These are phyloP conservation scores for Bothriochloa decipiens DNA, from an alignment of 176 grass and related monocot species.

Conservation along the genomic window DNA sequence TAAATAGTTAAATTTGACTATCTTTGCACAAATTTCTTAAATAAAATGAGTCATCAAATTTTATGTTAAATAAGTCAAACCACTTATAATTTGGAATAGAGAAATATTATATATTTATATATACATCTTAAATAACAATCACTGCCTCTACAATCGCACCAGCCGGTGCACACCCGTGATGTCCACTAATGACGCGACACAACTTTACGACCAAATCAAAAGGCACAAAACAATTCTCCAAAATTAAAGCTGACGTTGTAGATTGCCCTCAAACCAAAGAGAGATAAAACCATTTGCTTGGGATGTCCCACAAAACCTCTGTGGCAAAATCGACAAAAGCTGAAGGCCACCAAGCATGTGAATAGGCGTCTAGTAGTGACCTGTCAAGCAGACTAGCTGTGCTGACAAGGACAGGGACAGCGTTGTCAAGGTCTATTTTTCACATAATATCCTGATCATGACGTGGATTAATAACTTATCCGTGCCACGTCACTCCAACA, in stretches of 20 bases:
- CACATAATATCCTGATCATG: slow-evolving; percentile 39
- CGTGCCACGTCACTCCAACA: slow-evolving; percentile 21
- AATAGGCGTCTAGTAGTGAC: neutral
- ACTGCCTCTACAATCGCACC: neutral
- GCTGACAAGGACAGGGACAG: slow-evolving; percentile 22
- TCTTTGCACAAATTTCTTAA: too few species aligned
- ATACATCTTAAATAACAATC: slow-evolving; percentile 18
- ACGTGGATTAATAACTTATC: neutral
- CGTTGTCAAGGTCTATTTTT: slow-evolving; percentile 31
- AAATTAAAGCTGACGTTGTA: neutral
- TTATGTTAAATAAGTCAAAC: too few species aligned
- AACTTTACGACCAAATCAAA: neutral
- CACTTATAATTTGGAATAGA: too few species aligned
- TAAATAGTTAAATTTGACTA: too few species aligned
- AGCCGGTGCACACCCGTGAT: neutral
- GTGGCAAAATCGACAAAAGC: neutral
- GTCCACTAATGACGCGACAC: neutral
- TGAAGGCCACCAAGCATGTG: neutral
- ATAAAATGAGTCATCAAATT: too few species aligned
- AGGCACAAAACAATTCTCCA: neutral
- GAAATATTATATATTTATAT: too few species aligned
- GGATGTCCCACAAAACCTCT: neutral
- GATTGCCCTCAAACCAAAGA: too few species aligned
- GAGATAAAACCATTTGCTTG: neutral
- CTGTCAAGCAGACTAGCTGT: slow-evolving; percentile 12